phyloP scores from a whole-genome alignment of 768 basidiomycete genomes.

The Collybiopsis confluens region DNA sequence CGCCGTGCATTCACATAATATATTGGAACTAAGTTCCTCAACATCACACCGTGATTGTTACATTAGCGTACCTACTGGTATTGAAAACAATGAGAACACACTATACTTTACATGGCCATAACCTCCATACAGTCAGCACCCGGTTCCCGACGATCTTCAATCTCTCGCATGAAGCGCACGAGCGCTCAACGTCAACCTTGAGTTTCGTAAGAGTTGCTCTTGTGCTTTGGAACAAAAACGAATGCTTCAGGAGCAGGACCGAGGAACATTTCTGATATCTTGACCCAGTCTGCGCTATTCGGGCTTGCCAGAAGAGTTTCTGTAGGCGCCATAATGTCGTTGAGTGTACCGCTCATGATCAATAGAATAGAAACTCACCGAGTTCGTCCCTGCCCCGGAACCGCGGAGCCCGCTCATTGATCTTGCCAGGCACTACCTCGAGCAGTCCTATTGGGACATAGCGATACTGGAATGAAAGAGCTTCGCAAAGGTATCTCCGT shows the following conservation, averaged over 20 bases:
- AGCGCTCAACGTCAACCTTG: conserved; percentile 48
- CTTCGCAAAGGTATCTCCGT: conserved; percentile 90
- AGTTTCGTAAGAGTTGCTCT: conserved; percentile 77
- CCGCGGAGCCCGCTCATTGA: conserved; percentile 90
- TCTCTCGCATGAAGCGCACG: too few species aligned
- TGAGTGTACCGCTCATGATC: not conserved
- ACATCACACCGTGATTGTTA: too few species aligned
- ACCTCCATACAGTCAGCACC: too few species aligned
- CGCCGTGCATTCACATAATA: too few species aligned
- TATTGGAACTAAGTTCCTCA: too few species aligned
- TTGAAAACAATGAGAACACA: too few species aligned
- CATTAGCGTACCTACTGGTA: too few species aligned
- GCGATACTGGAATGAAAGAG: conserved; percentile 93
- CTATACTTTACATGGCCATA: too few species aligned
- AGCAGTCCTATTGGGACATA: conserved; percentile 93
- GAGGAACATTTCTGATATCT: conserved; percentile 92
- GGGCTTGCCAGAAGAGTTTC: conserved; percentile 82
- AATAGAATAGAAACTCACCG: conserved; percentile 42
- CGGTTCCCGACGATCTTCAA: too few species aligned
- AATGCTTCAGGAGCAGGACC: conserved; percentile 82
- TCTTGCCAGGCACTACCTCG: conserved; percentile 70
- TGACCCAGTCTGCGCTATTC: conserved; percentile 85
- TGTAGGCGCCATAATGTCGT: conserved; percentile 22
- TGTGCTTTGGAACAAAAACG: conserved; percentile 90
- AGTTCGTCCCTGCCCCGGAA: conserved; percentile 87